Evolutionary conservation across 2,329 filamentous ascomycete species (phyloP), one percentile per base, ranked within the genome.

Genomic region (Dichotomopilus funicola): DNA sequence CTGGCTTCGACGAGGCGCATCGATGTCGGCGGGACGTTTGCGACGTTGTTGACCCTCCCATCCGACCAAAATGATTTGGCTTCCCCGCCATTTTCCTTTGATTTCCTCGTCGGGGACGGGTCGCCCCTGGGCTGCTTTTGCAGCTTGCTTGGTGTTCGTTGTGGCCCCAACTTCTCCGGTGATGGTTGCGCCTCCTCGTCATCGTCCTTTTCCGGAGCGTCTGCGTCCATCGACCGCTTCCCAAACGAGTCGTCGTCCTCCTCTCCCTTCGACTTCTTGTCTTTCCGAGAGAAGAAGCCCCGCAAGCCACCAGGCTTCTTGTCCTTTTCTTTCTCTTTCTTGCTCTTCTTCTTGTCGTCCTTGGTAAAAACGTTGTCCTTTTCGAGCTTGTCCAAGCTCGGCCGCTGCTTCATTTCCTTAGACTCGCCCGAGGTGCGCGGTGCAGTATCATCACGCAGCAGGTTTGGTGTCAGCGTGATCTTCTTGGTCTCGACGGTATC

Each of bases 401-500:
- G 75, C 50, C 82, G 78, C 54, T 78, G 74, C 69, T 80, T 82
- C 56, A 68, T 65, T 64, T 77, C 83, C 61, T 73, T 74, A 8
- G 70, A 77, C 78, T 92, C 69, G 73, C 77, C 70, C 71, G 79
- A 70, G 71, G 76, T 68, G 74, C 78, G 70, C 11, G 72, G 63
- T 42, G 76, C 72, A 61, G 76, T 79, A 63, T 96, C 91, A 62
- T 97, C 92, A 43, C 92, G 85, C 42, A 97, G 75, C 52, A 99
- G 74, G 63, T 95, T 95, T 1, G 94, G 94, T 3, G 94, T 99
- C 45, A 99, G 80, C 0, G 91, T 95, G 63, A 99, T 97, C 75
- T 97, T 97, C 71, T 95, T 91, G 2, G 94, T 96, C 71, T 97
- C 94, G 40, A 90, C 87, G 36, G 83, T 90, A 66, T 99, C 92